Base-by-base conservation (phyloP, 106 monocot genomes). In the Xerophyta viscosa region DNA sequence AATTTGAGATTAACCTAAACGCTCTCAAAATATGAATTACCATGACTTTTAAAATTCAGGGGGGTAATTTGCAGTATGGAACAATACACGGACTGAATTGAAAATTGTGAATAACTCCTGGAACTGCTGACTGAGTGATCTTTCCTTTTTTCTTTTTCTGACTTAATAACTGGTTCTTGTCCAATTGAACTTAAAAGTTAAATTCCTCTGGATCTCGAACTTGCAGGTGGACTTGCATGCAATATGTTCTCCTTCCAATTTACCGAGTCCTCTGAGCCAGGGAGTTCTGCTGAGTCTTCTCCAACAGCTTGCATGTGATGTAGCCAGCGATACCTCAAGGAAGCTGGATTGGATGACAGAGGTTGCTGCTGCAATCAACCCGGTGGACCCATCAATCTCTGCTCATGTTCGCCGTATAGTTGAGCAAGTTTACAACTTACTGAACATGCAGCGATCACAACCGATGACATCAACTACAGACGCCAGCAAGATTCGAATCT, bases 291-390 rank as follows among this genome's bases (percentile, higher is more conserved):
- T 86, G 9, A 68, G 80, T 4, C 80, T 86, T 44, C 63, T 86
- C 10, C 86, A 86, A 62, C 86, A 86, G 24, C 59, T 86, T 47
- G 72, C 77, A 28, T 80, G 76, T 33, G 86, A 86, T 50, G 73
- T 81, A 14, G 36, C 46, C 55, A 73, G 69, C 4, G 86, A 86
- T 17, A 77, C 70, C 0, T 4, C 73, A 0, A 61, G 86, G 2
- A 86, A 86, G 56, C 54, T 76, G 5, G 62, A 46, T 6, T 86
- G 86, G 86, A 86, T 86, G 73, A 81, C 77, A 11, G 69, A 72
- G 37, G 80, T 86, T 3, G 69, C 80, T 0, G 54, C 70, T 3
- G 66, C 76, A 14, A 86, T 86, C 10, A 77, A 70, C 26, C 86
- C 86, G 8, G 54, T 54, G 1, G 86, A 86, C 22, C 69, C 80